Percentiles rank a stretch among this genome's conserved stretches.
Evolutionary conservation across 805 yeast genomes (phyloP).

Genomic region (Sugiyamaella chiloensis): DNA sequence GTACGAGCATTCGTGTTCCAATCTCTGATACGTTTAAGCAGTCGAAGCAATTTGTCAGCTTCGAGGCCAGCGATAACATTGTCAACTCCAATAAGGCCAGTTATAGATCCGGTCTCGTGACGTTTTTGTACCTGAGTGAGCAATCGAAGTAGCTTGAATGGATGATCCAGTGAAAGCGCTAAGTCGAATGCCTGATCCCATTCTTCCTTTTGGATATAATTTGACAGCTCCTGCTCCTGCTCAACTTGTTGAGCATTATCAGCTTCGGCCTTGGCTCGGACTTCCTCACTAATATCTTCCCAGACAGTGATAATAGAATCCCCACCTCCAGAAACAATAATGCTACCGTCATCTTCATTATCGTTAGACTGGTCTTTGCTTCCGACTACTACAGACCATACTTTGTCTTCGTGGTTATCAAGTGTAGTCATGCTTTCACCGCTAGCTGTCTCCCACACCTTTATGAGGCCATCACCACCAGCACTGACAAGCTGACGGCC

Average conservation of each 20-base stretch:
- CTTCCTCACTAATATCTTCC: constrained; percentile 83
- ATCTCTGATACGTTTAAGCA: constrained; percentile 78
- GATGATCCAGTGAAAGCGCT: constrained; percentile 85
- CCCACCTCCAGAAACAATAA: constrained; percentile 85
- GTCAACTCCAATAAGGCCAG: constrained; percentile 64
- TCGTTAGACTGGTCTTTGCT: constrained; percentile 37
- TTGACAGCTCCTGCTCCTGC: constrained; percentile 82
- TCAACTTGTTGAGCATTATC: constrained; percentile 66
- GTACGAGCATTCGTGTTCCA: constrained; percentile 92
- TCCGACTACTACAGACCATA: constrained; percentile 79
- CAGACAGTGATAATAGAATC: constrained; percentile 89
- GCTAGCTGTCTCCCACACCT: constrained; percentile 76
- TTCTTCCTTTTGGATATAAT: constrained; percentile 65
- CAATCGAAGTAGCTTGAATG: constrained; percentile 81
- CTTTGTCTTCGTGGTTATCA: constrained; percentile 88
- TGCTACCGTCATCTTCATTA: constrained; percentile 59
- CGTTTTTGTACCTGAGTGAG: constrained; percentile 54
- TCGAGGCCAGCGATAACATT: constrained; percentile 54
- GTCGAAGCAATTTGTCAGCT: constrained; percentile 53
- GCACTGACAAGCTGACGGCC: constrained; percentile 64
- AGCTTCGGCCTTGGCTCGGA: constrained; percentile 46
- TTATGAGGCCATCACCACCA: constrained; percentile 94
- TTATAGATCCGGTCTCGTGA: constrained; percentile 38
- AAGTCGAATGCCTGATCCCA: constrained; percentile 87
- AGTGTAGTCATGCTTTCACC: constrained; percentile 82